These are phyloP conservation scores for Staphylotrichum longicolle DNA, from an alignment of 495 filamentous ascomycete genomes.

Conservation along the genomic window DNA sequence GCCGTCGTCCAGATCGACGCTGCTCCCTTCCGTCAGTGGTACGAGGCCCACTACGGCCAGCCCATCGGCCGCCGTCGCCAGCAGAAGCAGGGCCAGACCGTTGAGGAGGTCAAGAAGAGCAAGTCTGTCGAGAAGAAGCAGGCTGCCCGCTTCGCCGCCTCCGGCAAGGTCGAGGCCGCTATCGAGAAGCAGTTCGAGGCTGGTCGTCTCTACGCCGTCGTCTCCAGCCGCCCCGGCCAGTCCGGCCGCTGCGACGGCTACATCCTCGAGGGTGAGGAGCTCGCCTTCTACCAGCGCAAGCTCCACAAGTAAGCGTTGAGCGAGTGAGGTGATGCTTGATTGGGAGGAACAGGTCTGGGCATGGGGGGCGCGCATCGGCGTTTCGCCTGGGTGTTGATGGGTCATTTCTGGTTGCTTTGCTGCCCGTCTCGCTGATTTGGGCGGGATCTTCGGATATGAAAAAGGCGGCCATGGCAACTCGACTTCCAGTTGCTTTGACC, in stretches of 20 bases:
- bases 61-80: slow-evolving; percentile 85
- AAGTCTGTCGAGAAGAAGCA: slow-evolving; percentile 95
- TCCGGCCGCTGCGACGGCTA: slow-evolving; percentile 94
- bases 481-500: slow-evolving; percentile 32
- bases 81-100: slow-evolving; percentile 61
- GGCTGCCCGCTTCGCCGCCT: slow-evolving; percentile 70
- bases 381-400: slow-evolving; percentile 36
- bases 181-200: slow-evolving; percentile 99
- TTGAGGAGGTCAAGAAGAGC: slow-evolving; percentile 81
- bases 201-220: slow-evolving; percentile 89
- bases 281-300: slow-evolving; percentile 98
- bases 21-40: slow-evolving; percentile 98
- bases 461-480: slow-evolving; percentile 24
- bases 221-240: slow-evolving; percentile 92
- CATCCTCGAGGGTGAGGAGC: slow-evolving; percentile 97
- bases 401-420: slow-evolving; percentile 29
- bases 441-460: slow-evolving; percentile 17
- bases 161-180: slow-evolving; percentile 87
- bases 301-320: slow-evolving; percentile 79
- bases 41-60: slow-evolving; percentile 98
- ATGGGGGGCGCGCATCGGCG: slow-evolving; percentile 31
- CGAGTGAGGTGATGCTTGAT: not conserved
- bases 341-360: slow-evolving; percentile 19
- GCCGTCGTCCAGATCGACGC: slow-evolving; percentile 98
- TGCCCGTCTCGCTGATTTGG: slow-evolving; percentile 20